Percentiles rank a stretch among this genome's conserved stretches.
Conservation (phyloP, 2,329 filamentous ascomycete genomes). For the Neodidymelliopsis sp. region DNA sequence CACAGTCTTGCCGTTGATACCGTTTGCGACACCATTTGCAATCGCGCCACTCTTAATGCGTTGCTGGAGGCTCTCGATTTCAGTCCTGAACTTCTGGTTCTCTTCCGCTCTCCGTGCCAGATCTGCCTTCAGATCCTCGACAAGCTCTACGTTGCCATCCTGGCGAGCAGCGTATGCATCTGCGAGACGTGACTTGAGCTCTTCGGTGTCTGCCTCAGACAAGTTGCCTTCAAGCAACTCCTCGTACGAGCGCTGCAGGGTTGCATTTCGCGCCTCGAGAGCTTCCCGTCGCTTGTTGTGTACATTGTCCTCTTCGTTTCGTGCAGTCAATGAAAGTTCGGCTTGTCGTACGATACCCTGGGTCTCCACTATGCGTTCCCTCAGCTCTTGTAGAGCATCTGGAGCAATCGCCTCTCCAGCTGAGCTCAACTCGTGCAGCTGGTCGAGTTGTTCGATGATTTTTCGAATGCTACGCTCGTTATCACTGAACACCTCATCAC, state of each 20-base stretch:
- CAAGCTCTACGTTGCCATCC: conserved; percentile 74
- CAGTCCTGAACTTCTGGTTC: conserved; percentile 78
- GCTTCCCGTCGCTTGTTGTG: conserved; percentile 72
- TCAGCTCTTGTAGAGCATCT: conserved; percentile 80
- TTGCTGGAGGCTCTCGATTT: conserved; percentile 81
- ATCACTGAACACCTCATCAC: conserved; percentile 89
- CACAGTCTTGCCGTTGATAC: conserved; percentile 83
- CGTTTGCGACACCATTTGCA: conserved; percentile 65
- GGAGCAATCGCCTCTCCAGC: conserved; percentile 80
- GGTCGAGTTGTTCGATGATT: conserved; percentile 83
- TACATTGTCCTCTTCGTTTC: conserved; percentile 67
- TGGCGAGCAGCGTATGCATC: conserved; percentile 79
- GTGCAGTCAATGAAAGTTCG: conserved; percentile 83
- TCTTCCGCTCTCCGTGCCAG: conserved; percentile 80
- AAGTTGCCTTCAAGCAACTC: conserved; percentile 81
- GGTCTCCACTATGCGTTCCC: conserved; percentile 81
- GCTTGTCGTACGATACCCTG: conserved; percentile 93
- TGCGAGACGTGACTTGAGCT: conserved; percentile 81
- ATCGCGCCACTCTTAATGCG: conserved; percentile 70
- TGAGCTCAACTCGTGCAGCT: conserved; percentile 77
- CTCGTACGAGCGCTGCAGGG: conserved; percentile 84
- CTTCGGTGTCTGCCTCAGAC: conserved; percentile 78
- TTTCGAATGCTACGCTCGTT: conserved; percentile 87
- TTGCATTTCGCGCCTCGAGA: conserved; percentile 76
- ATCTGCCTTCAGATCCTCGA: conserved; percentile 79